Evolutionary conservation across 2,329 filamentous ascomycete genomes (phyloP).

Genomic region (Microdochium paspali): DNA sequence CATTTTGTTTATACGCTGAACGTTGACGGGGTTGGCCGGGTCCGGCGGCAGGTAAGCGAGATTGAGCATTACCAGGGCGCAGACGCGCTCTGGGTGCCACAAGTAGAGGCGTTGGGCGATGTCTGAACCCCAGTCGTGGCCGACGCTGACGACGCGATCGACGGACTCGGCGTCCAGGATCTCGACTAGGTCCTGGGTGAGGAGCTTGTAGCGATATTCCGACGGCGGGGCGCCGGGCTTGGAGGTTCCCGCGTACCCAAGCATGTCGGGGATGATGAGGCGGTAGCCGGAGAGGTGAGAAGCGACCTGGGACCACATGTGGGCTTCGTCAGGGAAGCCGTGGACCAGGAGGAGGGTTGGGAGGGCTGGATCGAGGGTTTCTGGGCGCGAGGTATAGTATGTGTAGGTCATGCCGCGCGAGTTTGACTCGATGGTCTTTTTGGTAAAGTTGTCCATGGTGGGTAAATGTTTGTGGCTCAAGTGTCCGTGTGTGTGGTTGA

Average conservation of each 20-base stretch:
- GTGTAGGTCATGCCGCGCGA: slow-evolving; percentile 1
- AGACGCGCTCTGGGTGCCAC: slow-evolving; percentile 23
- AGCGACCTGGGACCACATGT: background rate
- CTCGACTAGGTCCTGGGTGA: slow-evolving; percentile 20
- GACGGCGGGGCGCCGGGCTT: slow-evolving; percentile 20
- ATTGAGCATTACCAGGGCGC: slow-evolving; percentile 24
- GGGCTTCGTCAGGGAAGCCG: background rate
- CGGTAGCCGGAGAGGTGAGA: slow-evolving; percentile 18
- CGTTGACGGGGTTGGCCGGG: slow-evolving; percentile 10
- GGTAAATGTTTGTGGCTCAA: background rate
- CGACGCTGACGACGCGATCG: slow-evolving; percentile 22
- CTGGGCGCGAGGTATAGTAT: background rate
- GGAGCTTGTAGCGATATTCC: slow-evolving; percentile 18
- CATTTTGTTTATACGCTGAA: background rate
- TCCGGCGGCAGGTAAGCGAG: slow-evolving; percentile 23
- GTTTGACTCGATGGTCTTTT: background rate
- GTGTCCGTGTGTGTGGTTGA: too few relatives aligned
- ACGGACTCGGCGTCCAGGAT: slow-evolving; percentile 19
- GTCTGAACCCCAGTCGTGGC: slow-evolving; percentile 31
- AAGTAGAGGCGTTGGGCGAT: slow-evolving; percentile 24
- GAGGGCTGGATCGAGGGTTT: background rate
- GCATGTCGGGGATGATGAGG: slow-evolving; percentile 20
- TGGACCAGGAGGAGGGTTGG: background rate
- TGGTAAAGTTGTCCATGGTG: background rate
- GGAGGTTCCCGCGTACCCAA: slow-evolving; percentile 19